Percentiles rank a stretch among this genome's conserved stretches.
These are phyloP conservation scores for Psilocybe cyanescens DNA, from an alignment of 768 basidiomycete genomes.

Conservation along the genomic window DNA sequence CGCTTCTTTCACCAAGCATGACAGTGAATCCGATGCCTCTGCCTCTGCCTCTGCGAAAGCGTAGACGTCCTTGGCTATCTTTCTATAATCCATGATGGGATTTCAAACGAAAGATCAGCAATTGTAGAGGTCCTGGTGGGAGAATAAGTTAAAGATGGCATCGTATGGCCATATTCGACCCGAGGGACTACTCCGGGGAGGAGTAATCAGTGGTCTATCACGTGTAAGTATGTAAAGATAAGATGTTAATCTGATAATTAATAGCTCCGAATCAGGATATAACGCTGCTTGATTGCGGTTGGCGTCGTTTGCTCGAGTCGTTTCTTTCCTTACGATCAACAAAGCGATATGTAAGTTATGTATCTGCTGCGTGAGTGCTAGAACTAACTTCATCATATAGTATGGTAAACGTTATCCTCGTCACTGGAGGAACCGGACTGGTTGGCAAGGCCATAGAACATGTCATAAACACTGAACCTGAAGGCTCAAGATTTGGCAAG, in stretches of 20 bases:
- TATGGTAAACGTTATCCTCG: constrained; percentile 63
- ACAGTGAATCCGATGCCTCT: constrained; percentile 48
- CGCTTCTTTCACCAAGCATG: constrained; percentile 73
- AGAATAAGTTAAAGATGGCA: constrained; percentile 17
- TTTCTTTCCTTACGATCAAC: not conserved
- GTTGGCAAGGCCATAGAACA: constrained; percentile 86
- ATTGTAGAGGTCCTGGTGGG: constrained; percentile 5
- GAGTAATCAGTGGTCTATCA: constrained; percentile 11
- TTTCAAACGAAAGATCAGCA: not conserved
- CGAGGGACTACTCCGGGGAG: not conserved
- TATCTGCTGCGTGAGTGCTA: not conserved
- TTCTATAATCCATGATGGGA: constrained; percentile 50
- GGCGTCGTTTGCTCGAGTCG: not conserved
- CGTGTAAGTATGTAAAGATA: constrained; percentile 1
- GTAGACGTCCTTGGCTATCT: constrained; percentile 64
- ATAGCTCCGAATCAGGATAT: not conserved
- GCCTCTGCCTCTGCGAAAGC: constrained; percentile 53
- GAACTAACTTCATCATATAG: not conserved
- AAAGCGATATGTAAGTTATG: not conserved
- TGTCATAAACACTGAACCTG: constrained; percentile 77
- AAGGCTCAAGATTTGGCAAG: constrained; percentile 80
- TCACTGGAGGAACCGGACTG: constrained; percentile 86
- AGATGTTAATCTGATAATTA: constrained; percentile 10
- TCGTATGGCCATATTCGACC: constrained; percentile 9
- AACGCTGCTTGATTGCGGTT: not conserved